Base-by-base conservation (phyloP, 331 rosid genomes). In the Rhamnella rubrinervis region DNA sequence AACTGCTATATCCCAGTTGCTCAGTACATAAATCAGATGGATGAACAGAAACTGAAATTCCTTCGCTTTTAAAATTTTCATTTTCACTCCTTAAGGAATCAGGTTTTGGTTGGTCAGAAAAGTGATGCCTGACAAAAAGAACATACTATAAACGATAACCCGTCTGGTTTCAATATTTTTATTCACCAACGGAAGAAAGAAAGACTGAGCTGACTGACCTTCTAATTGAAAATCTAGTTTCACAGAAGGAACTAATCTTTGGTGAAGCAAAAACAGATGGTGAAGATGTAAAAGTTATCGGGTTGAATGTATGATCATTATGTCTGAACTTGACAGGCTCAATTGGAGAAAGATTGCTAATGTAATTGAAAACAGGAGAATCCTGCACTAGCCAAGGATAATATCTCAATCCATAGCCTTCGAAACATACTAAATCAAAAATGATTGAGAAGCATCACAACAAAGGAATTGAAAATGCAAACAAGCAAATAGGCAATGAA, bases 321-420 rank as follows among this genome's bases (percentile, higher is more conserved):
- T 26, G 82, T 7, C 61, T 25, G 52, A 74, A 77, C 40, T 81
- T 73, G 37, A 77, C 71, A 10, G 77, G 79, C 55, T 70, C 77
- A 3, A 81, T 81, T 6, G 85, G 85, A 38, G 85, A 81, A 50
- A 81, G 82, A 40, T 68, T 77, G 79, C 74, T 77, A 14, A 81
- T 81, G 73, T 68, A 81, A 55, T 77, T 81, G 70, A 81, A 81
- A 12, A 81, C 85, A n/a, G 85, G 85, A n/a, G 85, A 81, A 46
- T 81, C 82, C 82, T 81, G 71, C 7, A 23, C 13, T 44, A 14
- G 13, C 16, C 49, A 44, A 44, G 49, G 49, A 9, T 44, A 9
- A 44, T 44, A 44, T 44, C 49, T 44, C 68, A 59, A 37, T 20
- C 18, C 37, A 61, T 31, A 13, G 65, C 25, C 19, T 49, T 3